These are phyloP conservation scores for Trichomonas gallinae DNA, from an alignment of 208 protist species.

Conservation along the genomic window DNA sequence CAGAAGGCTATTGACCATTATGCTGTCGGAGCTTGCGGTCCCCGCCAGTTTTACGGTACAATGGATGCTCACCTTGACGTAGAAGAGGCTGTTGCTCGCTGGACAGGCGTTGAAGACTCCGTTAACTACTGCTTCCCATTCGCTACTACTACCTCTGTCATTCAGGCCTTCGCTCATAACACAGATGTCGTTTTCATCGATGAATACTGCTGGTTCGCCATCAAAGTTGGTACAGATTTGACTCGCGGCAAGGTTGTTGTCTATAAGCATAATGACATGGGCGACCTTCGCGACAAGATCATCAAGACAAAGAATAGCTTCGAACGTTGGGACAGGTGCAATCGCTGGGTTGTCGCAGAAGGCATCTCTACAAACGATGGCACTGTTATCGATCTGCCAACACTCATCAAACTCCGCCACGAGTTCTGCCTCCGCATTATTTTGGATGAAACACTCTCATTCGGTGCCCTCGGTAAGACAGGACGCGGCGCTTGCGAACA, in stretches of 20 bases:
- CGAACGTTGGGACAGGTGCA: conserved; percentile 47
- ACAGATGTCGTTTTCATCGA: conserved; percentile 27
- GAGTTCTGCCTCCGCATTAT: conserved; percentile 78
- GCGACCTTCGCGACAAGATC: conserved; percentile 55
- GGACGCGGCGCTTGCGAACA: conserved; percentile 63
- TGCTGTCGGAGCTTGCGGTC: conserved; percentile 34
- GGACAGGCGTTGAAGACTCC: conserved; percentile 22
- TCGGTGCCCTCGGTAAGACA: conserved; percentile 74
- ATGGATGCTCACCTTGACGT: conserved; percentile 30
- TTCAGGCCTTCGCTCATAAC: conserved; percentile 25
- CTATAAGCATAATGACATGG: conserved; percentile 83
- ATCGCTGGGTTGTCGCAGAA: conserved; percentile 77
- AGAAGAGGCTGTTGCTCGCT: conserved; percentile 28
- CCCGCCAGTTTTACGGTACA: conserved; percentile 38
- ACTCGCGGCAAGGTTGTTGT: conserved; percentile 60
- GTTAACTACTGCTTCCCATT: conserved; percentile 28
- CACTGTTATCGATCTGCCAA: conserved; percentile 54
- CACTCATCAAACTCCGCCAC: conserved; percentile 69
- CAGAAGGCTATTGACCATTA: not conserved
- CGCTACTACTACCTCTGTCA: conserved; percentile 25
- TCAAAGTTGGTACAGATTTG: conserved; percentile 54
- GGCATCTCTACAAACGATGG: conserved; percentile 67
- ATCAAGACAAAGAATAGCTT: conserved; percentile 52
- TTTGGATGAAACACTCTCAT: conserved; percentile 79
- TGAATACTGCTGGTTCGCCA: conserved; percentile 26